Conservation (phyloP, 805 yeast genomes). For the Metschnikowia gelsemii region DNA sequence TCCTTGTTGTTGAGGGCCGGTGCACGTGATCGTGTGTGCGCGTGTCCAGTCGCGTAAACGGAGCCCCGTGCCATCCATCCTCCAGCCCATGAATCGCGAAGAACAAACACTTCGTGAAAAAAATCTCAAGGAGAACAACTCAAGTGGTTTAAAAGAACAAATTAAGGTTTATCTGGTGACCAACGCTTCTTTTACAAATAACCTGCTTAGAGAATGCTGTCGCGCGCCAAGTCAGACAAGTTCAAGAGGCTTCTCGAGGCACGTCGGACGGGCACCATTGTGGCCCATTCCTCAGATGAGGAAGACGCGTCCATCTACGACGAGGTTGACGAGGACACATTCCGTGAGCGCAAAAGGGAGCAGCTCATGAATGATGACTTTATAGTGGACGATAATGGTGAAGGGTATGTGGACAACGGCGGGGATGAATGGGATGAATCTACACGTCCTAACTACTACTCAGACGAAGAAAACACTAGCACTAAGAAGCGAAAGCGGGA, state of each 20-base stretch:
- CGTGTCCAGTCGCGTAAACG: not conserved
- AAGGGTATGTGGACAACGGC: conserved; percentile 92
- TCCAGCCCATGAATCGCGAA: not conserved
- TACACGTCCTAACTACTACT: conserved; percentile 48
- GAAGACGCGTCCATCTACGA: conserved; percentile 72
- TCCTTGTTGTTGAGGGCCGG: too few relatives aligned
- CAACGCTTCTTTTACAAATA: not conserved
- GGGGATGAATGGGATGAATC: conserved; percentile 81
- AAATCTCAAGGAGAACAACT: not conserved
- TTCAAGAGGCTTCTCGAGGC: conserved; percentile 64
- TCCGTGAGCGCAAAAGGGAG: conserved; percentile 71
- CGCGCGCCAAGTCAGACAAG: conserved; percentile 43
- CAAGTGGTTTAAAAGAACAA: not conserved
- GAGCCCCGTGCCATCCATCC: not conserved
- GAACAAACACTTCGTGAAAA: not conserved
- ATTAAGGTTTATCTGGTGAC: not conserved
- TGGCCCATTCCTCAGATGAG: conserved; percentile 37
- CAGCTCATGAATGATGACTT: conserved; percentile 87
- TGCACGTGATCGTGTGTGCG: not conserved
- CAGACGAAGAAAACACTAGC: conserved; percentile 52
- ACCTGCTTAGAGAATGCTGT: conserved; percentile 22
- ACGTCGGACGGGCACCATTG: conserved; percentile 55
- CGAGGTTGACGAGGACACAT: conserved; percentile 80
- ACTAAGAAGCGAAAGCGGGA: conserved; percentile 27
- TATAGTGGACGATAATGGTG: conserved; percentile 91